Base-by-base conservation (phyloP, 148 eudicot species). In the Dysphania ambrosioides region DNA sequence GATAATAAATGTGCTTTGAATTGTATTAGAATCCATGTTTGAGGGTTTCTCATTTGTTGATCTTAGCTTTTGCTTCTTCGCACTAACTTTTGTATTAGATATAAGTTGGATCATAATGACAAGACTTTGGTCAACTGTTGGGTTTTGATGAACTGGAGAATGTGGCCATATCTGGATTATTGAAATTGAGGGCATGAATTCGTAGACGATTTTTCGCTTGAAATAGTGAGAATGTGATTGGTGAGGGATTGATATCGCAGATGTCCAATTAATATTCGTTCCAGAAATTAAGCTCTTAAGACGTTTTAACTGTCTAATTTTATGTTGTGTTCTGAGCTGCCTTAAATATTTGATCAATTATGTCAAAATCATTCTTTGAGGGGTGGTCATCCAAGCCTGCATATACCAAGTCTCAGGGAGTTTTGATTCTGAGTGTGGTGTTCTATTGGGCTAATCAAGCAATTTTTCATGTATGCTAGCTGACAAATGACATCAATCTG, bases 401-500 rank as follows among this genome's bases (percentile, higher is more conserved):
- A 4, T 30, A 16, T 58, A 23, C 23, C 29, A 29, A 7, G 57
- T 49, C 15, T 56, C 51, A 36, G 24, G 31, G 13, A 19, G 12
- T 76, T 36, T 56, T 58, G n/a, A 19, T 19, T 2, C 38, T 18
- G 56, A 8, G 21, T 31, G n/a, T 66, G 78, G 12, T 16, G 11
- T 55, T 30, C 5, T 69, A 32, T 31, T 38, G 2, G 23, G 57
- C 12, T 8, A 42, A 42, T 51, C 13, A 31, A 26, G 41, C 19
- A 6, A 18, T 21, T 66, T 47, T 63, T 0, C 64, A 11, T 61
- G 57, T 62, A 57, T 66, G 71, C 13, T 30, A 58, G 34, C 57
- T 18, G 16, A 61, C 23, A 69, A 34, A 11, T 75, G 70, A 70
- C 79, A 38, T 38, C 12, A 12, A n/a, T 76, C 24, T 56, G 24